Evolutionary conservation across 2,329 filamentous ascomycete species (phyloP).

Genomic region (Ascochyta pisi): DNA sequence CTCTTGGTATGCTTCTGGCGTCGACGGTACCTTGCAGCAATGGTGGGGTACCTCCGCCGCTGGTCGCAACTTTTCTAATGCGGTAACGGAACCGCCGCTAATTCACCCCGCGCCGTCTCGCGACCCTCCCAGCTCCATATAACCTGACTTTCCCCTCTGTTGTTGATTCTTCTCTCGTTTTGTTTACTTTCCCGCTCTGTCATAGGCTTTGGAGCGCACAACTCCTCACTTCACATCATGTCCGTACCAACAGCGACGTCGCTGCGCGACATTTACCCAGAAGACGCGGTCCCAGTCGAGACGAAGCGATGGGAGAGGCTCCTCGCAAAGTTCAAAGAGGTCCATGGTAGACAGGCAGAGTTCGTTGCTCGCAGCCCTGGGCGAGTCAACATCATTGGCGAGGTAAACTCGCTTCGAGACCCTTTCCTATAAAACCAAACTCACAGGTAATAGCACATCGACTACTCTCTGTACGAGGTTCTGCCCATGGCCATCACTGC

Average conservation of each 20-base stretch:
- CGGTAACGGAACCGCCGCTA: constrained; percentile 33
- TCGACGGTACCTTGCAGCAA: constrained; percentile 12
- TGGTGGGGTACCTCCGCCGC: not conserved
- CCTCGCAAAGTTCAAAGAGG: constrained; percentile 71
- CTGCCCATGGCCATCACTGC: constrained; percentile 94
- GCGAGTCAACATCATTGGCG: constrained; percentile 96
- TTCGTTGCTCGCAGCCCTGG: constrained; percentile 92
- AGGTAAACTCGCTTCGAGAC: constrained; percentile 52
- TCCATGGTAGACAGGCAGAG: constrained; percentile 73
- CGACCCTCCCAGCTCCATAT: constrained; percentile 22
- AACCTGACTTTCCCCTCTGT: constrained; percentile 6
- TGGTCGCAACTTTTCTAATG: not conserved
- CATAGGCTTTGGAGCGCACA: not conserved
- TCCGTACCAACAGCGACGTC: constrained; percentile 76
- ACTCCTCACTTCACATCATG: constrained; percentile 28
- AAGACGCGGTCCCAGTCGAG: constrained; percentile 72
- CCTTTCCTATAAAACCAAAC: not conserved
- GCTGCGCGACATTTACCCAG: constrained; percentile 82
- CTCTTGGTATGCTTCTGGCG: not conserved
- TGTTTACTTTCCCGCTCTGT: not conserved
- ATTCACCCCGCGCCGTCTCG: constrained; percentile 24
- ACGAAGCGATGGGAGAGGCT: constrained; percentile 77
- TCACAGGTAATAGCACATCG: constrained; percentile 73
- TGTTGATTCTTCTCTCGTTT: not conserved
- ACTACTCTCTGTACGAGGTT: constrained; percentile 96